A percentile compares a stretch with the other conserved stretches of the same genome.
phyloP scores from a whole-genome alignment of 371 early-diverging fungal genomes.

The Batkoa obscura region DNA sequence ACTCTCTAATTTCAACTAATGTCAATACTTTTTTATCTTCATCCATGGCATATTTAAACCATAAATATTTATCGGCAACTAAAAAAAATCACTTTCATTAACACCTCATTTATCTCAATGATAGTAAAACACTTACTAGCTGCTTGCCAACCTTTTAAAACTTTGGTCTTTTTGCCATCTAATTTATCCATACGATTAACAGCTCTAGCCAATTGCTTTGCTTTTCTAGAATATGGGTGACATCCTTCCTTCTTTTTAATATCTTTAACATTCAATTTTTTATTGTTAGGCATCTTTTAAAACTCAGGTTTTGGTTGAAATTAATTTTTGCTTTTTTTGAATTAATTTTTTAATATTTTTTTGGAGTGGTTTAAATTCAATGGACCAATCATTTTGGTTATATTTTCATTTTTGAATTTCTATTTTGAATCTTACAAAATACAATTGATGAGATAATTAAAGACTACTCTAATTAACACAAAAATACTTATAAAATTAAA shows the following conservation, averaged over 20 bases:
- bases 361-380: too few relatives aligned
- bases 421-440: too few relatives aligned
- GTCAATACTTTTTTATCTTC: background rate
- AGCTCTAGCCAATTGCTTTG: slow-evolving; percentile 1
- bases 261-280: slow-evolving; percentile 8
- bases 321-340: too few relatives aligned
- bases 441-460: too few relatives aligned
- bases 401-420: too few relatives aligned
- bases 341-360: too few relatives aligned
- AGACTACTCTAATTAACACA: too few relatives aligned
- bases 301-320: background rate
- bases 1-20: background rate
- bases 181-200: background rate
- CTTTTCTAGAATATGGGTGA: slow-evolving; percentile 2
- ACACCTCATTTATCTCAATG: background rate
- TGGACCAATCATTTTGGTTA: too few relatives aligned
- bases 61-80: slow-evolving; percentile 2
- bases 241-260: slow-evolving; percentile 5
- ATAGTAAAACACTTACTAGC: background rate
- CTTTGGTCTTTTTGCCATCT: background rate
- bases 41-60: background rate
- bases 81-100: background rate
- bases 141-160: background rate
- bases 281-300: slow-evolving; percentile 15
- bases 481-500: too few relatives aligned